Evolutionary conservation across 2,329 filamentous ascomycete species (phyloP).

Genomic region (Chaetothyriales sp.): DNA sequence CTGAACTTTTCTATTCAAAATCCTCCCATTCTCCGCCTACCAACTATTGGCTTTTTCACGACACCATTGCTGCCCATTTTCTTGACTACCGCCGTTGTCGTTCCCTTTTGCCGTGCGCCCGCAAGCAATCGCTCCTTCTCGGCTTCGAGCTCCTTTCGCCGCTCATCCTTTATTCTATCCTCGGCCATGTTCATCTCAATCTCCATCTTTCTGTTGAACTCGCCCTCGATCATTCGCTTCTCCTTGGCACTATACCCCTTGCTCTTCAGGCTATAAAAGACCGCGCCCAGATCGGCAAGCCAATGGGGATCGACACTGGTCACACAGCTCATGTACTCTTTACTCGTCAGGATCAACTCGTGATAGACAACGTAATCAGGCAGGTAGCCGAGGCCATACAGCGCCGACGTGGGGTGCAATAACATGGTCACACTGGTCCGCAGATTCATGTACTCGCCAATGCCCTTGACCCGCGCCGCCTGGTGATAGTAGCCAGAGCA

Average conservation of each 20-base stretch:
- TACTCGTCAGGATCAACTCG: constrained; percentile 72
- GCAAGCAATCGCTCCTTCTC: constrained; percentile 20
- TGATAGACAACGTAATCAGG: constrained; percentile 98
- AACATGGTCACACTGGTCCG: constrained; percentile 88
- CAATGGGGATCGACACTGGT: constrained; percentile 93
- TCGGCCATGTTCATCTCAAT: constrained; percentile 84
- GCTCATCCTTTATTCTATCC: constrained; percentile 69
- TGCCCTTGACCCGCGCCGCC: constrained; percentile 86
- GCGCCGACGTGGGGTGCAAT: constrained; percentile 79
- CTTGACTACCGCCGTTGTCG: constrained; percentile 12
- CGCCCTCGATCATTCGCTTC: constrained; percentile 72
- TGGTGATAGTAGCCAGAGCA: constrained; percentile 98
- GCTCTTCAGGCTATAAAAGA: constrained; percentile 95
- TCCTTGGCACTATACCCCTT: constrained; percentile 85
- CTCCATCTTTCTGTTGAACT: constrained; percentile 86
- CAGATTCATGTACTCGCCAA: constrained; percentile 94
- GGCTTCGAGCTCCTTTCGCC: constrained; percentile 31
- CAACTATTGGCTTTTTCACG: constrained; percentile 16
- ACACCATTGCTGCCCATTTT: constrained; percentile 17
- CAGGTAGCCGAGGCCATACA: constrained; percentile 84
- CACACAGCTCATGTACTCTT: constrained; percentile 96
- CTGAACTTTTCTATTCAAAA: constrained; percentile 4
- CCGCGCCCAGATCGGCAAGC: constrained; percentile 88
- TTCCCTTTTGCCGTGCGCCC: constrained; percentile 7
- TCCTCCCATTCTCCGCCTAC: constrained; percentile 13